Evolutionary conservation across 805 yeast species (phyloP).

Genomic region (Schwanniomyces vanrijiae): DNA sequence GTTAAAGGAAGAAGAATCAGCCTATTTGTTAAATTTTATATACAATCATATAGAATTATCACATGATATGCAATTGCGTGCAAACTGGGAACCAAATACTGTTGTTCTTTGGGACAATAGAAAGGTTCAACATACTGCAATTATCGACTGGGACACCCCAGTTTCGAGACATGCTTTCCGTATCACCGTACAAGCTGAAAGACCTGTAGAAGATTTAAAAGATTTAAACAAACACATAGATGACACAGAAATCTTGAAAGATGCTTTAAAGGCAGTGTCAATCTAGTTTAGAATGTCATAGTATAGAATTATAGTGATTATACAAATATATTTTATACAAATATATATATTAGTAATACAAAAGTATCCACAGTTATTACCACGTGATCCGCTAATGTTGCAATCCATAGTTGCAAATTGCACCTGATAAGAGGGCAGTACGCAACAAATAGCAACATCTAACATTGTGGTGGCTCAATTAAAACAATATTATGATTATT

Average conservation of each 20-base stretch:
- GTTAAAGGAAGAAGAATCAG: constrained; percentile 38
- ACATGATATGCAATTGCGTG: constrained; percentile 40
- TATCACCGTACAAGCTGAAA: constrained; percentile 40
- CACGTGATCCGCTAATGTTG: neutral
- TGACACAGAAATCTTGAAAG: constrained; percentile 9
- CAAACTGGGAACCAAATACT: constrained; percentile 33
- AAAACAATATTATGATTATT: neutral
- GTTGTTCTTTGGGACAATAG: constrained; percentile 44
- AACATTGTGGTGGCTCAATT: constrained; percentile 1
- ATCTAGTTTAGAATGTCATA: neutral
- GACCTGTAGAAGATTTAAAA: constrained; percentile 34
- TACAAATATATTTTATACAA: no score
- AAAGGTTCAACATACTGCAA: constrained; percentile 35
- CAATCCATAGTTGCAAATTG: neutral
- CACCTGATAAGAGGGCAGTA: neutral
- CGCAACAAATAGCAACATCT: neutral
- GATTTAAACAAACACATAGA: constrained; percentile 29
- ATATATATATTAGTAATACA: neutral
- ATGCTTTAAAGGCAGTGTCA: neutral
- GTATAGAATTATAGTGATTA: no score
- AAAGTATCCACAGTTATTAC: neutral
- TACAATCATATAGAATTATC: constrained; percentile 30
- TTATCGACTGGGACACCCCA: constrained; percentile 33
- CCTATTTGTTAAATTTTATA: constrained; percentile 32
- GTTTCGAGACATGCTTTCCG: constrained; percentile 35